A percentile compares a stretch with the other conserved stretches of the same genome.
Evolutionary conservation across 2,329 filamentous ascomycete genomes (phyloP).

Genomic region (Chrysosporium keratinophilum): DNA sequence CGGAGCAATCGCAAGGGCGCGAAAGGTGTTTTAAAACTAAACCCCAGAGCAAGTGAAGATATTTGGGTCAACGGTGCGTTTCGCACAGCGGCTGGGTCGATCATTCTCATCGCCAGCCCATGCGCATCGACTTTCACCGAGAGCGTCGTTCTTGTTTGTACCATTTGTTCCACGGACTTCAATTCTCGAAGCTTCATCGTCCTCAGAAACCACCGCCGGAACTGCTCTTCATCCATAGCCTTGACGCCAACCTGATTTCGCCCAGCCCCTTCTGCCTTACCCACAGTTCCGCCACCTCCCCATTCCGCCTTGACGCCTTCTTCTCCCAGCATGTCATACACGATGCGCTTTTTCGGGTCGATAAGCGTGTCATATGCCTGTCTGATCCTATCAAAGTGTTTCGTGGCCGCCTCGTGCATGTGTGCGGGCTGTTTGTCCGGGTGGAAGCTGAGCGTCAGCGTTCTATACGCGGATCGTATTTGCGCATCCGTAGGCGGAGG

Average conservation of each 20-base stretch:
- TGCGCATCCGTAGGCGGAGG: constrained; percentile 34
- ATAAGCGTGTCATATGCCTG: constrained; percentile 36
- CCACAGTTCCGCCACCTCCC: constrained; percentile 27
- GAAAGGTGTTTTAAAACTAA: constrained; percentile 29
- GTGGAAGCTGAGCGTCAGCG: constrained; percentile 36
- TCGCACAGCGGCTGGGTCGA: constrained; percentile 24
- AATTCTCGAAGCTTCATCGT: constrained; percentile 34
- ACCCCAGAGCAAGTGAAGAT: constrained; percentile 25
- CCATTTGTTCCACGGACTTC: constrained; percentile 28
- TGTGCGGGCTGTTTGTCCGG: constrained; percentile 37
- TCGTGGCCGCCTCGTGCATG: constrained; percentile 28
- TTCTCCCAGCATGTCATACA: constrained; percentile 36
- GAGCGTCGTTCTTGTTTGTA: constrained; percentile 19
- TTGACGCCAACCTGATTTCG: constrained; percentile 29
- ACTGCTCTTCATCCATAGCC: constrained; percentile 31
- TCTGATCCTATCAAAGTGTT: constrained; percentile 31
- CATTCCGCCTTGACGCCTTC: constrained; percentile 34
- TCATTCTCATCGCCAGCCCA: constrained; percentile 25
- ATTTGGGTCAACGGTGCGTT: constrained; percentile 22
- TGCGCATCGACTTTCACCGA: constrained; percentile 28
- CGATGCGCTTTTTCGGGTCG: constrained; percentile 33
- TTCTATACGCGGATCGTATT: constrained; percentile 37
- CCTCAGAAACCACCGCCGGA: constrained; percentile 33
- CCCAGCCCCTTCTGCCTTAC: constrained; percentile 23
- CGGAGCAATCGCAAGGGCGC: constrained; percentile 20